phyloP scores from a whole-genome alignment of 345 rosid genomes.

The Eucalyptus curtisii region DNA sequence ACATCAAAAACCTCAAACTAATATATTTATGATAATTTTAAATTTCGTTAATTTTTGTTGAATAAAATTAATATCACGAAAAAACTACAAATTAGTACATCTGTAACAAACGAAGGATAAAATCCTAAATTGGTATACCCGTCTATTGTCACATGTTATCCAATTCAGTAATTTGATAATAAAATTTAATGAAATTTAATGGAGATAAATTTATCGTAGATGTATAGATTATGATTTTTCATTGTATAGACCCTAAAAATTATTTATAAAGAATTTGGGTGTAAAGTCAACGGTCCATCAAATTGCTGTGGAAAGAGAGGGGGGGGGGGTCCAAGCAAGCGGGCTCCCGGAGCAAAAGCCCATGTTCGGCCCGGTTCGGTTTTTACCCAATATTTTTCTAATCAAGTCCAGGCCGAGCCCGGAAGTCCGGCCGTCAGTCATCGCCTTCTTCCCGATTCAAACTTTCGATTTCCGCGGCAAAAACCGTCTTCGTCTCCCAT shows the following conservation, averaged over 20 bases:
- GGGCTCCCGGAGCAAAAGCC: not conserved
- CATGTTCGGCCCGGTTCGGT: not conserved
- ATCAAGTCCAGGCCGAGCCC: not conserved
- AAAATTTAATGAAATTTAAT: too few species aligned
- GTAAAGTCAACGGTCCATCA: not conserved
- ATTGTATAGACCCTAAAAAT: too few species aligned
- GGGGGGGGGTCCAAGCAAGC: not conserved
- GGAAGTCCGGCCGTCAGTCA: not conserved
- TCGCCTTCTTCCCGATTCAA: not conserved
- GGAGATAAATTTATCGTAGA: too few species aligned
- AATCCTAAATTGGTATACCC: fast-evolving
- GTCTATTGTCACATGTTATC: too few species aligned
- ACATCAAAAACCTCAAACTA: too few species aligned
- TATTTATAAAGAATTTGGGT: not conserved
- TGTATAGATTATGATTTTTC: too few species aligned
- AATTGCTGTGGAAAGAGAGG: not conserved
- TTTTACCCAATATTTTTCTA: not conserved
- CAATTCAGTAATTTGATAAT: fast-evolving
- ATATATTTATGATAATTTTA: too few species aligned
- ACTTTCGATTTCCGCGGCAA: conserved; percentile 17
- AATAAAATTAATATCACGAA: too few species aligned
- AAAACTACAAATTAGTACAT: too few species aligned
- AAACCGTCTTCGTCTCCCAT: not conserved
- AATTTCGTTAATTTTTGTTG: fast-evolving
- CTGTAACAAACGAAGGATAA: too few species aligned